Conservation (phyloP, 1,284 basidiomycete genomes). For the Naganishia sp. region DNA sequence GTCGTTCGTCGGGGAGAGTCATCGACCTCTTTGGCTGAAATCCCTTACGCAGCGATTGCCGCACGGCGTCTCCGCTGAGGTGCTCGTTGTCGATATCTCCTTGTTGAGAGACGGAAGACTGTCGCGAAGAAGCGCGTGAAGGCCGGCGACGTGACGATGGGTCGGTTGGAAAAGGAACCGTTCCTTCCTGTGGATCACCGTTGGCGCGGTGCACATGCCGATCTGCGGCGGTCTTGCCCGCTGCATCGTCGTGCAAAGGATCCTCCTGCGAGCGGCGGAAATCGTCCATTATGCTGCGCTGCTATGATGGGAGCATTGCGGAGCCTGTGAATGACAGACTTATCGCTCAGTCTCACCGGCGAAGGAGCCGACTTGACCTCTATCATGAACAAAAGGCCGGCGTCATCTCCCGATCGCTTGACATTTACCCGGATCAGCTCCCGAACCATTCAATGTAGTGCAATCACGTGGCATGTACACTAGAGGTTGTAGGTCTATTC, state of each 20-base stretch:
- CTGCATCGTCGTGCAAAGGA: background rate
- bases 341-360: no score
- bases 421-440: no score
- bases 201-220: slow-evolving; percentile 11
- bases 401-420: slow-evolving; percentile 1
- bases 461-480: no score
- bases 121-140: background rate
- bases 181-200: background rate
- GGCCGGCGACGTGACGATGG: background rate
- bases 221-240: background rate
- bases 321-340: no score
- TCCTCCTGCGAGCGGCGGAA: background rate
- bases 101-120: background rate
- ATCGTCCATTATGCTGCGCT: background rate
- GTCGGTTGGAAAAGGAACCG: background rate
- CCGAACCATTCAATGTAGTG: no score
- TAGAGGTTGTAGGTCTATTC: no score
- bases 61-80: background rate
- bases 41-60: background rate
- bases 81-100: background rate
- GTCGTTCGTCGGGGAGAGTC: slow-evolving; percentile 14
- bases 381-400: background rate
- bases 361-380: background rate
- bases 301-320: background rate
- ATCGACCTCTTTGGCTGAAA: slow-evolving; percentile 14